Evolutionary conservation across 345 rosid species (phyloP), one percentile per base, ranked within the genome.

Genomic region (Chamaenerion angustifolium): DNA sequence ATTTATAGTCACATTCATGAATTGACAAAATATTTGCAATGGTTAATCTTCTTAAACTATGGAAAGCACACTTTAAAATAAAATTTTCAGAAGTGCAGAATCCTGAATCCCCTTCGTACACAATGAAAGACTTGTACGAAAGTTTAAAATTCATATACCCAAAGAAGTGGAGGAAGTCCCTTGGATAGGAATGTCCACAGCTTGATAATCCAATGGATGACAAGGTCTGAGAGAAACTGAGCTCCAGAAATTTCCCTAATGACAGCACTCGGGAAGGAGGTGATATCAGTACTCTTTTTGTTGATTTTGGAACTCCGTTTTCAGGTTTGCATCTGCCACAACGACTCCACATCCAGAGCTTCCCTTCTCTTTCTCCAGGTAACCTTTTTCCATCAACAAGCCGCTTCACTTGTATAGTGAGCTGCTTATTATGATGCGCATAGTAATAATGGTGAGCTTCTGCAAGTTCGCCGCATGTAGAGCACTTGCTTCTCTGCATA

Each of bases 341-440:
- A 23, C 86, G 56, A 65, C 95, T 76, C 98, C 98, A 92, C 98
- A 87, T 92, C 98, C 98, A 92, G 55, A 92, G 67, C 74, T 87
- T 87, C 61, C 85, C 85, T 66, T 78, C 71, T 35, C 56, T 72
- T 66, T 77, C 85, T 54, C 95, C 90, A 19, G 94, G 62, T 62
- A 87, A 72, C 56, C 37, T 21, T 56, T 73, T 78, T 18, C 46
- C 53, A 4, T 1, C 12, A 4, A 71, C 56, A 58, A 74, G 76
- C 55, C 67, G 74, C 62, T 77, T 84, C 62, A 80, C 83, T 70
- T 62, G 76, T 64, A 92, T 74, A 11, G 82, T 80, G 7, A 92
- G 83, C 66, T 84, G 96, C 77, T 74, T 76, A 64, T 74, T 67
- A 23, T 70, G 89, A 73, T 87, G 88, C 10, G 88, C 90, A 77